Base-by-base conservation (phyloP, 1,284 basidiomycete species). In the Moesziomyces sp. region DNA sequence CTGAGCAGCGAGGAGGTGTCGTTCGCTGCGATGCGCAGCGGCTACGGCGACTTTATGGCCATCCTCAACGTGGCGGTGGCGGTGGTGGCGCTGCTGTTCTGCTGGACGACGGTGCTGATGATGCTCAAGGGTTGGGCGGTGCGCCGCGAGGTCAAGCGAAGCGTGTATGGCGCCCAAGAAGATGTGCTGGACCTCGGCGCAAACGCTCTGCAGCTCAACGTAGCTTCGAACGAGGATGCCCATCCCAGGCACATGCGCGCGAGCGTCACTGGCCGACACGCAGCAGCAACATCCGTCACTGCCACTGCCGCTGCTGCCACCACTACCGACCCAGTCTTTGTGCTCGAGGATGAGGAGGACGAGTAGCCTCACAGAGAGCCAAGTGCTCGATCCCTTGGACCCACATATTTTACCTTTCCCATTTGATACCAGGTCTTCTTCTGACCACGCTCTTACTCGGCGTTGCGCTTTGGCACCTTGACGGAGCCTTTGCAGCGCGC, bases 1-100 rank as follows among this genome's bases (percentile, higher is more conserved):
- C 89, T 95, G 57, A 93, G 91, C 44, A 91, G 91, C 35, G 95
- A 98, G 85, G 94, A 97, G 82, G 85, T 98, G 11, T 92, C 92
- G 6, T 90, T 94, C 73, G 92, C 92, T 14, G 93, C 94, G 33
- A 97, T 98, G 93, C 88, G 96, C 55, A 87, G 90, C 74, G 92
- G 92, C 19, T 91, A 90, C 80, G 94, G 94, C 86, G 93, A 94
- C 88, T 85, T 84, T 87, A 85, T 86, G 85, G 79, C 78, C 19
- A 74, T 82, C n/a, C 61, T 78, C 54, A 81, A 81, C 35, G 59
- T 82, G 21, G 77, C 73, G 11, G 74, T 83, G 13, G 81, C 81
- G 0, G 45, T 81, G 23, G 72, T 82, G 18, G 69, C 66, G 11
- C 59, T 83, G 33, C 47, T 81, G 21, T 83, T 83, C 53, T 76